Evolutionary conservation across 2,329 filamentous ascomycete species (phyloP), one percentile per base, ranked within the genome.

Genomic region (Penicillium sp.): DNA sequence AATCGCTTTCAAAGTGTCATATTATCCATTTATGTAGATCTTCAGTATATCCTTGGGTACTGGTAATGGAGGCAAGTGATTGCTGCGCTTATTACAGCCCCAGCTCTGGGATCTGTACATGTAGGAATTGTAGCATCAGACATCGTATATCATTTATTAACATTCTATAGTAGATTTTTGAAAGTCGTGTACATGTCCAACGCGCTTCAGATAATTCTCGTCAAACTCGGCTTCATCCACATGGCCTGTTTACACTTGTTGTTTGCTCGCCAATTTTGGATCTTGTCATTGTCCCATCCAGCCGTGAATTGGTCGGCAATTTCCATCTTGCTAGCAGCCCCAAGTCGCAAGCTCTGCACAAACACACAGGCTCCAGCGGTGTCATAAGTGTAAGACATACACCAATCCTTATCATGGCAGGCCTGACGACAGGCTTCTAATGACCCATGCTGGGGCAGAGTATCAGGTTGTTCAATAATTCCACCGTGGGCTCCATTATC

Each of bases 401-500:
- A 69, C 16, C 62, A 52, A 8, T 56, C 45, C 50, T 61, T 55
- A 5, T 61, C 53, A 37, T 68, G 64, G 49, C 66, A 69, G 16
- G 63, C 62, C 16, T 45, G 38, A 9, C 59, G 56, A 44, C 72
- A 74, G 16, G 66, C 62, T 4, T 68, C 60, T 40, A 68, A 52
- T 10, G 68, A 73, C 9, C 40, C 48, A 50, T 74, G 67, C n/a
- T 62, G 60, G 4, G 62, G 58, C 4, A 54, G 52, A 3, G 62
- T 63, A 13, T 67, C 60, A 16, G 62, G 57, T 13, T 66, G 61
- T 41, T 71, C 63, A 25, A 61, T 61, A 35, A 63, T 64, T 18
- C 68, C 65, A 25, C 67, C 65, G 65, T 66, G 72, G n/a, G 68
- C 69, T 12, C 61, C 65, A 49, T 74, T 75, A 52, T 71, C 65